Evolutionary conservation across 208 protist species (phyloP).

Genomic region (Trypanosoma conorhini): DNA sequence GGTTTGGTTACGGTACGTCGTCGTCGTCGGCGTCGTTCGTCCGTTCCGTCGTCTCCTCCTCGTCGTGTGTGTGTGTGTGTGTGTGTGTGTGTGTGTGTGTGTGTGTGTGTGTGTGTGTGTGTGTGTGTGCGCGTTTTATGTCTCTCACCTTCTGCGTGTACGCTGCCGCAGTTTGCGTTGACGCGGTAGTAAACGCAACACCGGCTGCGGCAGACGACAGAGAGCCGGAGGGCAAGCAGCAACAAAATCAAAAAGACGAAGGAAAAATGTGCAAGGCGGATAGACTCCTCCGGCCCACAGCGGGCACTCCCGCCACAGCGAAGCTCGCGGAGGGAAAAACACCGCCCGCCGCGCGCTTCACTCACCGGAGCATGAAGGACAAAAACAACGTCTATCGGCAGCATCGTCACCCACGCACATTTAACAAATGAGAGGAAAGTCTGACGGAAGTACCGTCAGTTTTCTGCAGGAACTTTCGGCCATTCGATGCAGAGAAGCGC

Average conservation of each 20-base stretch:
- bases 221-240: neutral
- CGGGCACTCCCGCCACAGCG: no score
- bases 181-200: neutral
- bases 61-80: neutral
- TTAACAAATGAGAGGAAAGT: no score
- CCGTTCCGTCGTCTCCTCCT: slow-evolving; percentile 27
- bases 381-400: no score
- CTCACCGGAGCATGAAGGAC: no score
- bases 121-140: neutral
- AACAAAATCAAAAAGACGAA: neutral
- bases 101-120: neutral
- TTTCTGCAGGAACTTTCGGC: no score
- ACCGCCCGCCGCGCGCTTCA: no score
- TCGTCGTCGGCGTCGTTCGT: no score
- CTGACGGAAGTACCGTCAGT: no score
- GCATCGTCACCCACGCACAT: no score
- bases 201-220: neutral
- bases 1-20: neutral
- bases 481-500: no score
- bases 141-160: neutral
- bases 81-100: neutral
- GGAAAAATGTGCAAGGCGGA: neutral
- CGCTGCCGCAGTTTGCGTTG: neutral
- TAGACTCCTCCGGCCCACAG: no score
- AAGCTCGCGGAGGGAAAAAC: no score